Percentiles rank a stretch among this genome's conserved stretches.
These are phyloP conservation scores for Talaromyces ruber DNA, from an alignment of 495 filamentous ascomycete genomes.

Conservation along the genomic window DNA sequence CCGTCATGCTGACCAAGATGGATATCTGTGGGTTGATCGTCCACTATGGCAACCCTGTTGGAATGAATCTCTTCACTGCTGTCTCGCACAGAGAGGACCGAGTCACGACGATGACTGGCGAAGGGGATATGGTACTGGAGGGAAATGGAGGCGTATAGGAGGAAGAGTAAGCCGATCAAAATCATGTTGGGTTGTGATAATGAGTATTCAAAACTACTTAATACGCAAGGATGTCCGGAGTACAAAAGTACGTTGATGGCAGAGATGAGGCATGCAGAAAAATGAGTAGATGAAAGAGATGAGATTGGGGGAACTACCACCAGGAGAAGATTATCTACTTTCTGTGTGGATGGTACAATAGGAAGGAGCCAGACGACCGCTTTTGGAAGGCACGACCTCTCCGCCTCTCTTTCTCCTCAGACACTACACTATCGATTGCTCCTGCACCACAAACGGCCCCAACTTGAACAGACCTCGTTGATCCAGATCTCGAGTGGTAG, in stretches of 20 bases:
- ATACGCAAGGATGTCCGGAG: neutral
- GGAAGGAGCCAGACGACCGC: constrained; percentile 13
- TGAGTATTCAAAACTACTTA: constrained; percentile 3
- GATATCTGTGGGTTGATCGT: neutral
- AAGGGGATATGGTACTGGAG: neutral
- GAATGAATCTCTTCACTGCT: neutral
- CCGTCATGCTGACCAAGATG: neutral
- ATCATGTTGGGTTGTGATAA: neutral
- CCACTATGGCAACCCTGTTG: neutral
- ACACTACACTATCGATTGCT: neutral
- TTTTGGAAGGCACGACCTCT: neutral
- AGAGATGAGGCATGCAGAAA: constrained; percentile 15
- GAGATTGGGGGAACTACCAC: neutral
- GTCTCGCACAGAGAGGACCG: neutral
- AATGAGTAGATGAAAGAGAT: constrained; percentile 3
- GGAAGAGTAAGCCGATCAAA: neutral
- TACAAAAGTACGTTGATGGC: constrained; percentile 4
- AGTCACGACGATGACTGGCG: neutral
- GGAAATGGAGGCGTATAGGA: neutral
- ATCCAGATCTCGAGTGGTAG: neutral
- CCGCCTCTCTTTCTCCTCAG: neutral
- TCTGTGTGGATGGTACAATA: neutral
- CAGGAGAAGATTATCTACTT: neutral
- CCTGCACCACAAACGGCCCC: neutral
- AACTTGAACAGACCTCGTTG: neutral